These are phyloP conservation scores for Marasmius fiardii DNA, from an alignment of 1,284 basidiomycete genomes.

Conservation along the genomic window DNA sequence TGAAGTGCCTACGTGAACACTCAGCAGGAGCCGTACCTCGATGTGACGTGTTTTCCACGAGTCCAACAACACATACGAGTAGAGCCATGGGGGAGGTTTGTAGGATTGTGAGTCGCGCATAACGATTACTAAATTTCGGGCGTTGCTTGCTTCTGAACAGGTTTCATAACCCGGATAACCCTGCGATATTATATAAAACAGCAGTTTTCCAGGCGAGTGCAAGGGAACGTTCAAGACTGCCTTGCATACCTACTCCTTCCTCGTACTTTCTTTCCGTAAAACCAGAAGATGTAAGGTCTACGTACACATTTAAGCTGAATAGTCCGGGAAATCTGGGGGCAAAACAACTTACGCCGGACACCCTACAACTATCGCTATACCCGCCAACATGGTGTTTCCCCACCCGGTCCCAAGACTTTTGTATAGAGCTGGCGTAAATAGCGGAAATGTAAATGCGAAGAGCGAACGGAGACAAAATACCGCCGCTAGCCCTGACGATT, in stretches of 20 bases:
- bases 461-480: constrained; percentile 55
- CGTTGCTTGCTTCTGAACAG: too few species aligned
- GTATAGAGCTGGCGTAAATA: constrained; percentile 69
- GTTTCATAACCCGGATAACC: background rate
- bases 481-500: constrained; percentile 49
- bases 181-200: background rate
- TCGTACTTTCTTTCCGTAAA: constrained; percentile 11
- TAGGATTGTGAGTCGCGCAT: too few species aligned
- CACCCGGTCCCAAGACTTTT: constrained; percentile 59
- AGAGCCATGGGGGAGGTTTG: too few species aligned
- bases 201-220: background rate
- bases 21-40: too few species aligned
- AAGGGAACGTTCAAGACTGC: background rate
- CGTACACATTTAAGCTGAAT: background rate
- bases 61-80: too few species aligned
- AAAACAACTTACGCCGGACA: constrained; percentile 54
- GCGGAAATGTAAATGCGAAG: constrained; percentile 64
- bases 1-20: too few species aligned
- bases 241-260: constrained; percentile 12
- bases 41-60: too few species aligned
- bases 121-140: too few species aligned
- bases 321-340: background rate
- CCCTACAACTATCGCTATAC: constrained; percentile 50
- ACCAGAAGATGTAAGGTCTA: constrained; percentile 16
- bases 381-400: constrained; percentile 60